Evolutionary conservation across 208 protist species (phyloP).

Genomic region (Leishmania braziliensis): DNA sequence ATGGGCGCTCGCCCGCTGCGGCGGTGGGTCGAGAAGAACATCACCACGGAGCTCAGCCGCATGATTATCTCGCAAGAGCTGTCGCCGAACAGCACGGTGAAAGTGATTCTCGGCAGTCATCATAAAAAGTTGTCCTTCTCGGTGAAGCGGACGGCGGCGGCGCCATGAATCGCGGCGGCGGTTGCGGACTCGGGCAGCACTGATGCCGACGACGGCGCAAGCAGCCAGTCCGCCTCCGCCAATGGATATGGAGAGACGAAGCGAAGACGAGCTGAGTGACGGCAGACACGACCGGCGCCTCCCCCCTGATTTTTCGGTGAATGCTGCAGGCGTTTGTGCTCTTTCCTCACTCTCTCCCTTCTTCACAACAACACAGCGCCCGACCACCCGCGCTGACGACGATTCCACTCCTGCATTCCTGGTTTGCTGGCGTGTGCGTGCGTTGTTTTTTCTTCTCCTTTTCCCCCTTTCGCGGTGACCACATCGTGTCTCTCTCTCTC

Average conservation of each 20-base stretch:
- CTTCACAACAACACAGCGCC: not conserved
- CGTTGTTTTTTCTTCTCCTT: not conserved
- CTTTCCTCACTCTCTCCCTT: not conserved
- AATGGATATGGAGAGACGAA: not conserved
- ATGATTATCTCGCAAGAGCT: constrained; percentile 87
- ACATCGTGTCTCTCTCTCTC: not conserved
- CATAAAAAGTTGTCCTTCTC: constrained; percentile 56
- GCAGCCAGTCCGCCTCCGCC: not conserved
- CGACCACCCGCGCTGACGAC: not conserved
- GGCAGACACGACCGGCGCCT: not conserved
- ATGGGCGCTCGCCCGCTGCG: constrained; percentile 92
- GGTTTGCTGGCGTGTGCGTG: not conserved
- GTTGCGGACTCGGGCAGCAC: not conserved
- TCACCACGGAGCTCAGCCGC: constrained; percentile 88
- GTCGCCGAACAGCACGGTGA: constrained; percentile 69
- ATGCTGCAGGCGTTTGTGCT: not conserved
- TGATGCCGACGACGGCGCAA: not conserved
- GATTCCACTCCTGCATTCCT: not conserved
- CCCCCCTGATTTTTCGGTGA: not conserved
- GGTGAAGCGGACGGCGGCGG: constrained; percentile 48
- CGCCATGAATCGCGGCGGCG: not conserved
- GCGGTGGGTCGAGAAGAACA: constrained; percentile 88
- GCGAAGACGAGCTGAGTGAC: not conserved
- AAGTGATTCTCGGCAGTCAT: constrained; percentile 41
- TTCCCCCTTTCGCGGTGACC: not conserved